Base-by-base conservation (phyloP, 805 yeast genomes). In the Nakazawaea laoshanensis region DNA sequence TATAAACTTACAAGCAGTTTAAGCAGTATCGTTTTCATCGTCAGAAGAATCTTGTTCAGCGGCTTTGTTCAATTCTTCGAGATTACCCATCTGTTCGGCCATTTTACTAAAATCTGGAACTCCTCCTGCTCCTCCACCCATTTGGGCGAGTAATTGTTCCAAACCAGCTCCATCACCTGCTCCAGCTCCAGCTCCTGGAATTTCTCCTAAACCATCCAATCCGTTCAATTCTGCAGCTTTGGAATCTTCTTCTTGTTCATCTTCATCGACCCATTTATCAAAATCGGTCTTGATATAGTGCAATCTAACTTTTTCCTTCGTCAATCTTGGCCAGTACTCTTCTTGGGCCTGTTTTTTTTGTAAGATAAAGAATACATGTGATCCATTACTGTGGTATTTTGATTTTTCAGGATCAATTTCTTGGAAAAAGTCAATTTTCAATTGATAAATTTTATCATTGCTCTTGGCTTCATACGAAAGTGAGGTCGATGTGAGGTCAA, bases 221-320 rank as follows among this genome's bases (percentile, higher is more conserved):
- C 45, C 48, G 32, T 43, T 43, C 30, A 48, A 39, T 33, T 55
- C 62, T 27, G 55, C 64, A 16, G 59, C 68, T 26, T 67, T 79
- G 8, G 63, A 66, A 32, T 57, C 64, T 38, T 77, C 88, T 25
- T 85, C 87, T 61, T 89, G 98, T 61, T 89, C 98, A 53, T 89
- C 98, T 64, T 89, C 97, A 53, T 89, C 98, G 25, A 84, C 95
- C 98, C 98, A 89, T 58, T 79, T 84, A 63, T 88, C 95, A 52
- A 89, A 89, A 53, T 89, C 97, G 10, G 98, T 89, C 66, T 84
- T 83, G 53, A 89, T 73, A 59, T 72, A 84, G 43, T 77, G 85
- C 41, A 69, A 72, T 54, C 78, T 86, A 50, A 71, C 67, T 64
- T 87, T 85, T 48, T 82, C 88, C 61, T 87, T 88, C 36, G 88